Conservation (phyloP, 2,329 filamentous ascomycete genomes). For the Nannizziopsis barbatae region DNA sequence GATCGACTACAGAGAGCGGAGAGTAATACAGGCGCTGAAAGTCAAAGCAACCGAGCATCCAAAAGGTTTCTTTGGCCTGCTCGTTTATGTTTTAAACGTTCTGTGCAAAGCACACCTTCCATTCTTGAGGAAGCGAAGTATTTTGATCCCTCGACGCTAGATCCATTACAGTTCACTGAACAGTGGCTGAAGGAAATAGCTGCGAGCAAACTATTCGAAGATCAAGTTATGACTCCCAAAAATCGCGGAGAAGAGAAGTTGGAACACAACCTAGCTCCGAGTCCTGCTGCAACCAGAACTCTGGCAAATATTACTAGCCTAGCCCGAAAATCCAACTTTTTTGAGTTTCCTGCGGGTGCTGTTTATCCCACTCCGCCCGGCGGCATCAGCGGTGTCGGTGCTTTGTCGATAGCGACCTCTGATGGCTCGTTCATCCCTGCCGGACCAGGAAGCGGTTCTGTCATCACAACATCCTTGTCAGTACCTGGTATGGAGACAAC, state of each 20-base stretch:
- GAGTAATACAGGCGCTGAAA: constrained; percentile 17
- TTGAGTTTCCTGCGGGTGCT: constrained; percentile 34
- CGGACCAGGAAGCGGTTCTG: background rate
- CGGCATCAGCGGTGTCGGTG: constrained; percentile 2
- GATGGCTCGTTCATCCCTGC: background rate
- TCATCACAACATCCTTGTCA: constrained; percentile 1
- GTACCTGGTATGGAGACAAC: constrained; percentile 20
- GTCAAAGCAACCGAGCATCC: constrained; percentile 25
- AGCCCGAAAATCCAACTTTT: constrained; percentile 29
- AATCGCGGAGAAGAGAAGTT: constrained; percentile 16
- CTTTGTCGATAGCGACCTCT: background rate
- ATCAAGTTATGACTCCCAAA: constrained; percentile 10
- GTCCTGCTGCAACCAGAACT: constrained; percentile 20
- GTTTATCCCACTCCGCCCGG: constrained; percentile 46
- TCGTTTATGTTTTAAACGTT: constrained; percentile 33
- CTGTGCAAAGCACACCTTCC: constrained; percentile 16
- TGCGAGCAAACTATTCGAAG: constrained; percentile 14
- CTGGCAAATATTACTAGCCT: constrained; percentile 29
- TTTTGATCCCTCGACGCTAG: constrained; percentile 18
- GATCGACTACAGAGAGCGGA: constrained; percentile 11
- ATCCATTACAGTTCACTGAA: constrained; percentile 36
- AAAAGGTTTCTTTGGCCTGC: constrained; percentile 38
- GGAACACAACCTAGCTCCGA: constrained; percentile 20
- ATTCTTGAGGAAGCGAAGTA: constrained; percentile 16
- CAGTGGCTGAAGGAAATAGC: constrained; percentile 29